Conservation (phyloP, 176 grass and related monocot genomes). For the Aegilops umbellulata region DNA sequence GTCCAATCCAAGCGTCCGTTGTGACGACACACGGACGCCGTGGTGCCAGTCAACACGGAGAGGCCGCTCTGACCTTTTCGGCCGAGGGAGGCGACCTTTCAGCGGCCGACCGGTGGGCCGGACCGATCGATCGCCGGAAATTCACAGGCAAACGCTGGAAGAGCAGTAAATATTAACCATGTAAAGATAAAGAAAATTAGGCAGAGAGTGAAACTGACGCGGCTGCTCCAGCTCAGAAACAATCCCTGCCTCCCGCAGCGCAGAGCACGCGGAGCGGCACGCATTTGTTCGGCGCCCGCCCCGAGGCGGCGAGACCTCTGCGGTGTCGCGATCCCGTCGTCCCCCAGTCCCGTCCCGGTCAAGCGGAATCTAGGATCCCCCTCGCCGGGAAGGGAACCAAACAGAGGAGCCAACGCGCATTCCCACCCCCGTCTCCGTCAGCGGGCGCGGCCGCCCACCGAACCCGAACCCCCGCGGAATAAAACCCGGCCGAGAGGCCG, state of each 20-base stretch:
- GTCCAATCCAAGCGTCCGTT: not conserved
- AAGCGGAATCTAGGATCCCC: not conserved
- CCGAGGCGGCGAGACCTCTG: not conserved
- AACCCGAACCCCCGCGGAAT: slow-evolving; percentile 1
- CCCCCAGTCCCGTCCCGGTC: not conserved
- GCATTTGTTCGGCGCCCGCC: slow-evolving; percentile 13
- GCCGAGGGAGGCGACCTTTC: no score
- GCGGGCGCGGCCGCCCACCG: not conserved
- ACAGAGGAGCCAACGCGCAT: not conserved
- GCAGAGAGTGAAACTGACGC: not conserved
- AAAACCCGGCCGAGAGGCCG: not conserved
- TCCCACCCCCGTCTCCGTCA: not conserved
- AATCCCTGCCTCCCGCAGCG: not conserved
- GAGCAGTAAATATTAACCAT: no score
- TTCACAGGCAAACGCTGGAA: no score
- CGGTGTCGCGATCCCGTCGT: not conserved
- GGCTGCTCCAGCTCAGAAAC: slow-evolving; percentile 13
- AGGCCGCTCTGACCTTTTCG: not conserved
- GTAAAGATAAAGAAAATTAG: not conserved
- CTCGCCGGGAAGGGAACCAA: no score
- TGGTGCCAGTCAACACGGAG: not conserved
- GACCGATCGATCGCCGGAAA: no score
- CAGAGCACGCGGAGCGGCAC: slow-evolving; percentile 17
- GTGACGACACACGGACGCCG: not conserved
- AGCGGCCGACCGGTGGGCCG: no score